Evolutionary conservation across 2,329 filamentous ascomycete species (phyloP).

Genomic region (Monilinia fructicola): DNA sequence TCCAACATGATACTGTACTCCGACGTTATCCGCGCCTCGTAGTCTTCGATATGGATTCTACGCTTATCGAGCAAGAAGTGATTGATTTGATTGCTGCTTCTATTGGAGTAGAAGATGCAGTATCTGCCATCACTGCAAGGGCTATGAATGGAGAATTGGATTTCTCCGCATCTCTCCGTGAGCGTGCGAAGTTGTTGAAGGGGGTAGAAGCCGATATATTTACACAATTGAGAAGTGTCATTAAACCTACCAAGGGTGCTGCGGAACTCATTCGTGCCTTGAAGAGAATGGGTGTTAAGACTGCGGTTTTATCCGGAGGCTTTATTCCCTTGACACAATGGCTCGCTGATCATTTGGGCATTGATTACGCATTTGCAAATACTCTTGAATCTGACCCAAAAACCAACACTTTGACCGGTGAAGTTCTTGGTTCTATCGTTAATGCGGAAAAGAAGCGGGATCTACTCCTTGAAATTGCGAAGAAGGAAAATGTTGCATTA

Average conservation of each 20-base stretch:
- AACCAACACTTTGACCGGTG: conserved; percentile 62
- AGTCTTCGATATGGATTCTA: conserved; percentile 99
- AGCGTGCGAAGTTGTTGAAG: conserved; percentile 76
- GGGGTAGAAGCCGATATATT: conserved; percentile 80
- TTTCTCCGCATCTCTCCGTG: conserved; percentile 80
- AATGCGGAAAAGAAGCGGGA: conserved; percentile 73
- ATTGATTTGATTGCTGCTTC: conserved; percentile 91
- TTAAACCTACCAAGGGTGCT: conserved; percentile 82
- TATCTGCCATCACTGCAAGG: conserved; percentile 84
- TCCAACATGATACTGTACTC: conserved; percentile 73
- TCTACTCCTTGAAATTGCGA: conserved; percentile 68
- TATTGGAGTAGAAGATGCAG: conserved; percentile 76
- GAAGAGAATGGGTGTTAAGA: conserved; percentile 77
- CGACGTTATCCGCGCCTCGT: conserved; percentile 80
- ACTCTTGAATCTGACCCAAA: conserved; percentile 66
- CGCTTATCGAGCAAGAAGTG: conserved; percentile 93
- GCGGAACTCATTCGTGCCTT: conserved; percentile 70
- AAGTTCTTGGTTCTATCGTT: conserved; percentile 70
- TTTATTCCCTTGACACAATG: conserved; percentile 87
- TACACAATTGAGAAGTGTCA: conserved; percentile 68
- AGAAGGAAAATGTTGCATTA: conserved; percentile 62
- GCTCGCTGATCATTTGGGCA: conserved; percentile 75
- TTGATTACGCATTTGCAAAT: conserved; percentile 89
- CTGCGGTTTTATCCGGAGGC: conserved; percentile 87
- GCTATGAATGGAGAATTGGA: conserved; percentile 97